These are phyloP conservation scores for Jamesozyma jinghongensis DNA, from an alignment of 805 yeast species.

Conservation along the genomic window DNA sequence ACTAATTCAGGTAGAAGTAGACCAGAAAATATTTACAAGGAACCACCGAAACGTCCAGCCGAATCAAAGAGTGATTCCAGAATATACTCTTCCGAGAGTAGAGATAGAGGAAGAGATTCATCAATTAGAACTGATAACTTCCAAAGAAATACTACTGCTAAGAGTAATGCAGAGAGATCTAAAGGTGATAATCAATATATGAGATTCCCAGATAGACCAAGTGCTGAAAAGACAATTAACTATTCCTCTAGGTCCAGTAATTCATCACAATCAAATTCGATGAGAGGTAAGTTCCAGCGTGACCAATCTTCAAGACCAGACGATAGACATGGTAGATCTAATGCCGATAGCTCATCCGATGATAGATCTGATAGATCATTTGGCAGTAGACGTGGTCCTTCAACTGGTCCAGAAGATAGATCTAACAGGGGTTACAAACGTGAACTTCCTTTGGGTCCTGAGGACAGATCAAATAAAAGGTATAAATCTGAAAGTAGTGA, in stretches of 20 bases:
- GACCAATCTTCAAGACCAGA: not conserved
- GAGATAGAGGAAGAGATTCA: not conserved
- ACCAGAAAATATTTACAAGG: too few species aligned
- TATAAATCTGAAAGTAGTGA: slow-evolving; percentile 1
- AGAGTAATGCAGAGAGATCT: not conserved
- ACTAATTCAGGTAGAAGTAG: too few species aligned
- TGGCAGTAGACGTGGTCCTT: not conserved
- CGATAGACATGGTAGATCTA: not conserved
- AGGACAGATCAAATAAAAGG: slow-evolving; percentile 11
- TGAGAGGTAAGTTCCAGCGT: not conserved
- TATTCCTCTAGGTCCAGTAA: not conserved
- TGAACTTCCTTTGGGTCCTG: slow-evolving; percentile 4
- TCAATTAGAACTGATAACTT: not conserved
- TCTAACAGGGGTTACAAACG: slow-evolving; percentile 3
- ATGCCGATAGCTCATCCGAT: not conserved
- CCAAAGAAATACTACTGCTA: not conserved
- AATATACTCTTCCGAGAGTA: not conserved
- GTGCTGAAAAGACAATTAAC: not conserved
- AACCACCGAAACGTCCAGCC: not conserved
- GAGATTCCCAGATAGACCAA: slow-evolving; percentile 1
- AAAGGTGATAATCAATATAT: not conserved
- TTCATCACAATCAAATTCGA: too few species aligned
- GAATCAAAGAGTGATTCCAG: not conserved
- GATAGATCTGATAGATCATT: not conserved
- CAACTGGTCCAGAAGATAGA: not conserved